These are phyloP conservation scores for Aegilops tauschii DNA, from an alignment of 176 grass and related monocot genomes.

Conservation along the genomic window DNA sequence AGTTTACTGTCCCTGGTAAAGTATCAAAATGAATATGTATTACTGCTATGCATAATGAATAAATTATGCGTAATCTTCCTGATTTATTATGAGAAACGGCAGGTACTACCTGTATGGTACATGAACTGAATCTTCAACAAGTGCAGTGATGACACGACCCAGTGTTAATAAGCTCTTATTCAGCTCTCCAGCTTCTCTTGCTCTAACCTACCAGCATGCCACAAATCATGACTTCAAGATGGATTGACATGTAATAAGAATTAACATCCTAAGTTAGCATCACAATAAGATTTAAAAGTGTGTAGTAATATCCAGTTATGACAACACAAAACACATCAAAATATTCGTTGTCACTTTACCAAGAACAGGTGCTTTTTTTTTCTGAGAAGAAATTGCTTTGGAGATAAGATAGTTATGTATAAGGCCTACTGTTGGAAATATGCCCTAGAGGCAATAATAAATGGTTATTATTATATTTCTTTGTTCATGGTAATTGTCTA, in stretches of 20 bases:
- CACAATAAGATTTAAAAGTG: constrained; percentile 5
- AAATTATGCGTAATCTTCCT: background rate
- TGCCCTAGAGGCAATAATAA: too few species aligned
- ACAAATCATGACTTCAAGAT: constrained; percentile 40
- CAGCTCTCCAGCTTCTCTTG: constrained; percentile 85
- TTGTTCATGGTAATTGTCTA: too few species aligned
- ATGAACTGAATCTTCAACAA: constrained; percentile 77
- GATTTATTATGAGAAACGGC: constrained; percentile 8
- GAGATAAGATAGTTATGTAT: background rate
- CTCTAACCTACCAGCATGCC: constrained; percentile 62
- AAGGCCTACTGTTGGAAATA: too few species aligned
- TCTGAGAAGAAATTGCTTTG: background rate
- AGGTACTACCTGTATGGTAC: constrained; percentile 77
- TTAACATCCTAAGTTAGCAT: background rate
- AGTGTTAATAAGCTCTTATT: constrained; percentile 95
- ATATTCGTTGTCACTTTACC: background rate
- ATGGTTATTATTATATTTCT: too few species aligned
- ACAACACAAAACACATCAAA: background rate
- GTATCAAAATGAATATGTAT: constrained; percentile 28
- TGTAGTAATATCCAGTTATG: constrained; percentile 5
- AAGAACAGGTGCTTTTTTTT: constrained; percentile 3
- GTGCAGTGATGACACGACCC: constrained; percentile 85
- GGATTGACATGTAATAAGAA: constrained; percentile 22
- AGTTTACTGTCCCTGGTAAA: constrained; percentile 84
- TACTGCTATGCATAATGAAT: background rate